Evolutionary conservation across 306 rosid genomes (phyloP).

Genomic region (Calophaca sinica): DNA sequence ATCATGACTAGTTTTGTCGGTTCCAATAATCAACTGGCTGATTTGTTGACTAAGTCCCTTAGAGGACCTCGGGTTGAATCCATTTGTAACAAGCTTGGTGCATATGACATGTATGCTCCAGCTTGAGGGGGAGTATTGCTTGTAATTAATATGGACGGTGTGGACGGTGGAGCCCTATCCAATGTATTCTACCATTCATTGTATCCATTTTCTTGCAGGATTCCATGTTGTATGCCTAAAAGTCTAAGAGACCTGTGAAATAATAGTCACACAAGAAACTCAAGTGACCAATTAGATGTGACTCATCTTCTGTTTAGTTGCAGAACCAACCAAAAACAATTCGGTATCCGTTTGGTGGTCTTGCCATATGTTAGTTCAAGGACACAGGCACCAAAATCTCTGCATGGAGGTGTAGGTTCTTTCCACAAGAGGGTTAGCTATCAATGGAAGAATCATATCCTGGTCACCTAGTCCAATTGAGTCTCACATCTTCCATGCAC

Average conservation of each 20-base stretch:
- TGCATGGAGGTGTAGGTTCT: slow-evolving; percentile 7
- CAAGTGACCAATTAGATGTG: background rate
- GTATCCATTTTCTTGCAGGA: slow-evolving; percentile 26
- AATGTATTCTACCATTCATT: too few relatives aligned
- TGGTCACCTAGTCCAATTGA: background rate
- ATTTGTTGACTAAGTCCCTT: too few relatives aligned
- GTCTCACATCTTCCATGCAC: background rate
- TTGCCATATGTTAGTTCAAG: background rate
- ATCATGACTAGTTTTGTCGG: too few relatives aligned
- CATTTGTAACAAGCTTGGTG: too few relatives aligned
- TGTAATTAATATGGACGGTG: too few relatives aligned
- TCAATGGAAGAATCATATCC: background rate
- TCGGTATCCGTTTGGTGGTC: background rate
- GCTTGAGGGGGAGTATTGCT: too few relatives aligned
- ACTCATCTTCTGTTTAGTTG: background rate
- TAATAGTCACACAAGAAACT: background rate
- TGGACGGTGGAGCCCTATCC: too few relatives aligned
- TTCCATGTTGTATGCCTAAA: background rate
- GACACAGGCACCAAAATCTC: background rate
- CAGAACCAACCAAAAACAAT: background rate
- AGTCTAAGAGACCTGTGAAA: background rate
- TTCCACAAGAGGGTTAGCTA: background rate
- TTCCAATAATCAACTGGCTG: too few relatives aligned
- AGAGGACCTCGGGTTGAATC: too few relatives aligned
- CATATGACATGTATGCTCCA: too few relatives aligned